These are phyloP conservation scores for Warburgia ugandensis DNA, from an alignment of 164 flowering plant species.

Conservation along the genomic window DNA sequence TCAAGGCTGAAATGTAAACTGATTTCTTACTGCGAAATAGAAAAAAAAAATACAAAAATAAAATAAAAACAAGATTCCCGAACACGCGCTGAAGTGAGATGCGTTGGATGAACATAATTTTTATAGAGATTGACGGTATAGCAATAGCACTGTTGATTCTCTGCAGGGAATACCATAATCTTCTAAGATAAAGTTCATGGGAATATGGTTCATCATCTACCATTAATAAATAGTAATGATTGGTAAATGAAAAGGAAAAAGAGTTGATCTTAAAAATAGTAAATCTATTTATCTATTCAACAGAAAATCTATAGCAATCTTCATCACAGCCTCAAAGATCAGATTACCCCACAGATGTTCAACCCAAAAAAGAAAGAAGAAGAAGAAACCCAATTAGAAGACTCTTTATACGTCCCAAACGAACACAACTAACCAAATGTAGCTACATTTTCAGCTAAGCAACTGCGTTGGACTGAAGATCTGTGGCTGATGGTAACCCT, in stretches of 20 bases:
- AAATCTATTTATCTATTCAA: slow-evolving; percentile 4
- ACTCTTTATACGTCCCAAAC: slow-evolving; percentile 5
- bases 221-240: background rate
- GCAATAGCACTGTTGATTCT: too few relatives aligned
- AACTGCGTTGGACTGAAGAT: slow-evolving; percentile 21
- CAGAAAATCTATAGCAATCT: slow-evolving; percentile 2
- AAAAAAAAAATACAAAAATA: too few relatives aligned
- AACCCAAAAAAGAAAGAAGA: background rate
- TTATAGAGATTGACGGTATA: too few relatives aligned
- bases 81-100: background rate
- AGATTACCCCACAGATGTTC: background rate
- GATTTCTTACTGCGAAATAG: too few relatives aligned
- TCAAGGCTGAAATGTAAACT: too few relatives aligned
- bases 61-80: too few relatives aligned
- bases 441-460: slow-evolving; percentile 17
- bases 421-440: slow-evolving; percentile 5
- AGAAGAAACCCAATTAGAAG: background rate
- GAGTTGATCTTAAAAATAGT: background rate
- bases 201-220: background rate
- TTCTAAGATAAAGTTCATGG: background rate
- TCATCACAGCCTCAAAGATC: too few relatives aligned
- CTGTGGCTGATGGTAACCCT: slow-evolving; percentile 20
- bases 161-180: background rate
- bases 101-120: too few relatives aligned
- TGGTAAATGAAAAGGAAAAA: background rate